These are phyloP conservation scores for Secale cereale DNA, from an alignment of 176 grass and related monocot genomes.

Conservation along the genomic window DNA sequence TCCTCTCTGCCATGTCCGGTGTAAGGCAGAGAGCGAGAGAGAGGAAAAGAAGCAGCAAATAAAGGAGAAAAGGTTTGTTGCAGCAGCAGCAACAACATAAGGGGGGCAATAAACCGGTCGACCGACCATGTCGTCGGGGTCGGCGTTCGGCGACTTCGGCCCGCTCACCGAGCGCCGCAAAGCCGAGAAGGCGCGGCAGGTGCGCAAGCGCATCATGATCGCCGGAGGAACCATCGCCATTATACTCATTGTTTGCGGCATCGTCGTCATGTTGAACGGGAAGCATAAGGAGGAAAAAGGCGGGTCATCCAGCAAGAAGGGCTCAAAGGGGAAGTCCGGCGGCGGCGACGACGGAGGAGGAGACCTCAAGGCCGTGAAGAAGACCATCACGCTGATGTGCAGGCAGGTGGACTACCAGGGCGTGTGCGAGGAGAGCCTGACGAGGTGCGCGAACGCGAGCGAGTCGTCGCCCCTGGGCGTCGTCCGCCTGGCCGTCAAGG, in stretches of 20 bases:
- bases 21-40: constrained; percentile 46
- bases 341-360: background rate
- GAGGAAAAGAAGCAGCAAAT: constrained; percentile 19
- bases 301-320: constrained; percentile 2
- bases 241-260: constrained; percentile 40
- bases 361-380: constrained; percentile 32
- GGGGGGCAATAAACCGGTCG: background rate
- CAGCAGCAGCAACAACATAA: background rate
- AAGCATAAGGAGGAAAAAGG: constrained; percentile 13
- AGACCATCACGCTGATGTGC: constrained; percentile 57
- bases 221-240: constrained; percentile 43
- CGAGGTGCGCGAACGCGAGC: constrained; percentile 49
- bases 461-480: constrained; percentile 56
- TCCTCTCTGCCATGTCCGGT: constrained; percentile 56
- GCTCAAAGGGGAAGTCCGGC: background rate
- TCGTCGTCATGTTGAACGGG: constrained; percentile 28
- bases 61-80: background rate
- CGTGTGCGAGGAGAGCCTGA: constrained; percentile 48
- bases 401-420: constrained; percentile 56
- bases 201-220: constrained; percentile 51
- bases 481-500: constrained; percentile 42
- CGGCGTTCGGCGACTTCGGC: constrained; percentile 80
- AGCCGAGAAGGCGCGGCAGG: constrained; percentile 59
- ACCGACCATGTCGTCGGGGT: constrained; percentile 58
- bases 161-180: constrained; percentile 73